A percentile compares a stretch with the other conserved stretches of the same genome.
Evolutionary conservation across 2,329 filamentous ascomycete genomes (phyloP).

Genomic region (Penicillium verrucosum): DNA sequence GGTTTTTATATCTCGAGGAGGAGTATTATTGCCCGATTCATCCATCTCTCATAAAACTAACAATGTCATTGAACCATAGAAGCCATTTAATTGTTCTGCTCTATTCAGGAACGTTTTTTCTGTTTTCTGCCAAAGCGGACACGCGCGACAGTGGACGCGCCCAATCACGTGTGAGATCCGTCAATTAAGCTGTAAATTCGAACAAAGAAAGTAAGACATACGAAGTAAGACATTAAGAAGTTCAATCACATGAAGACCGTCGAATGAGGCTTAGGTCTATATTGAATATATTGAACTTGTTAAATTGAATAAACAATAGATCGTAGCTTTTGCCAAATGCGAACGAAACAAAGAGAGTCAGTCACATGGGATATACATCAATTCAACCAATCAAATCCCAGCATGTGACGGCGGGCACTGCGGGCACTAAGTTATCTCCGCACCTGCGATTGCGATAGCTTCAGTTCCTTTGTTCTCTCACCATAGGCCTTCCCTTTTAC

Average conservation of each 20-base stretch:
- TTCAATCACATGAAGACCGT: background rate
- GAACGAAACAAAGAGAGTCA: background rate
- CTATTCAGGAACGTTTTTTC: conserved; percentile 22
- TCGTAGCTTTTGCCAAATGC: background rate
- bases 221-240: background rate
- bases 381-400: conserved; percentile 1
- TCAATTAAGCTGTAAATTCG: background rate
- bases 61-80: background rate
- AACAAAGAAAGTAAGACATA: background rate
- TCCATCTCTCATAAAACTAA: conserved; percentile 31
- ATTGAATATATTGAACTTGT: too few species aligned
- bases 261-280: background rate
- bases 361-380: background rate
- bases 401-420: conserved; percentile 5
- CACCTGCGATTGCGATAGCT: background rate
- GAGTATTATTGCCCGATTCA: conserved; percentile 42
- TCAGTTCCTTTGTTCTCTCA: background rate
- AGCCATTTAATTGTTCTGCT: conserved; percentile 6
- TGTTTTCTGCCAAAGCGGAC: conserved; percentile 27
- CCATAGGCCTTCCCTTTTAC: background rate
- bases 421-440: conserved; percentile 4
- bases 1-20: conserved; percentile 33
- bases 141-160: conserved; percentile 22
- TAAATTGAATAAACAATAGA: background rate
- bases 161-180: conserved; percentile 14